phyloP scores from a whole-genome alignment of 2,329 filamentous ascomycete species.

The Talaromyces rugulosus region DNA sequence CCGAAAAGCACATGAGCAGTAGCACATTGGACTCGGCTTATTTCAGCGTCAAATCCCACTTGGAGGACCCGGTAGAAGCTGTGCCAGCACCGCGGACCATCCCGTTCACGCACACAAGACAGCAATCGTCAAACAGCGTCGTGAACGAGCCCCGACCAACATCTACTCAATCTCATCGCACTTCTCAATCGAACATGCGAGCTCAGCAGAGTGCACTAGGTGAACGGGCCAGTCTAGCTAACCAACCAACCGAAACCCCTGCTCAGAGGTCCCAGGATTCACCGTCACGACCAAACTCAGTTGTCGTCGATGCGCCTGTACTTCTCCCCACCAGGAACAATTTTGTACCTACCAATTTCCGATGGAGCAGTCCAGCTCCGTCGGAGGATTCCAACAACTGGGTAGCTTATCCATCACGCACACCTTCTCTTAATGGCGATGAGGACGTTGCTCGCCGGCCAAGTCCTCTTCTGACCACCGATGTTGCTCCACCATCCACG shows the following conservation, averaged over 20 bases:
- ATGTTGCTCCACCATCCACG: slow-evolving; percentile 20
- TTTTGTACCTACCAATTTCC: slow-evolving; percentile 22
- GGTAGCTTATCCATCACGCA: slow-evolving; percentile 35
- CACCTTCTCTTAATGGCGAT: slow-evolving; percentile 24
- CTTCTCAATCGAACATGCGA: slow-evolving; percentile 27
- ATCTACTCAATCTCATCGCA: slow-evolving; percentile 38
- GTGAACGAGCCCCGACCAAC: slow-evolving; percentile 37
- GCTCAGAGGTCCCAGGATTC: slow-evolving; percentile 26
- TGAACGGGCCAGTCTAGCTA: slow-evolving; percentile 8
- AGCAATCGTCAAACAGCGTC: slow-evolving; percentile 46
- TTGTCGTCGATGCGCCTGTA: slow-evolving; percentile 25
- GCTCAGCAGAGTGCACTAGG: slow-evolving; percentile 22
- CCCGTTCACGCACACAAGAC: slow-evolving; percentile 76
- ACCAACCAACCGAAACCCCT: slow-evolving; percentile 17
- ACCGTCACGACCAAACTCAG: slow-evolving; percentile 28
- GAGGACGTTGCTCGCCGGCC: slow-evolving; percentile 23
- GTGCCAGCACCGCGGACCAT: slow-evolving; percentile 47
- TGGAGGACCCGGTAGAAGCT: slow-evolving; percentile 41
- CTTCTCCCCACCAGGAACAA: slow-evolving; percentile 24
- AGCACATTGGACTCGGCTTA: slow-evolving; percentile 42
- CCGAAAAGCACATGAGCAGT: slow-evolving; percentile 59
- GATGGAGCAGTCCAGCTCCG: slow-evolving; percentile 34
- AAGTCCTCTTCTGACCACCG: slow-evolving; percentile 31
- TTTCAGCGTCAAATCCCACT: slow-evolving; percentile 30
- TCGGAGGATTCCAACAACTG: slow-evolving; percentile 34